These are phyloP conservation scores for Avena insularis DNA, from an alignment of 176 grass and related monocot species.

Conservation along the genomic window DNA sequence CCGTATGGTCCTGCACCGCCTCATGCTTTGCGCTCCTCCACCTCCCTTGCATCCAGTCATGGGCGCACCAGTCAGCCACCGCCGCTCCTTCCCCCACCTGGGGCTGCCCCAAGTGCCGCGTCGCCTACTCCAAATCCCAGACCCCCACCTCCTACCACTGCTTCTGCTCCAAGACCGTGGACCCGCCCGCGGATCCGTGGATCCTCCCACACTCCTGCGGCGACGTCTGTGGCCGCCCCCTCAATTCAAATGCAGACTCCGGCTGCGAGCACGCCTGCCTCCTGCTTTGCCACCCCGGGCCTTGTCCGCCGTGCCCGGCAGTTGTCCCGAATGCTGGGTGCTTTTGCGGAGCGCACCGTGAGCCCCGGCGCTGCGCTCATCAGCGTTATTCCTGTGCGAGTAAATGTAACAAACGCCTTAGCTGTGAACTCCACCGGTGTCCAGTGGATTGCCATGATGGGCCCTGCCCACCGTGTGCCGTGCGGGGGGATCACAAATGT, in stretches of 20 bases:
- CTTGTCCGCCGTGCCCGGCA: constrained; percentile 84
- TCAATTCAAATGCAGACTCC: constrained; percentile 45
- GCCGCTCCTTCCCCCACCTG: constrained; percentile 60
- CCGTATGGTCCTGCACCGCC: constrained; percentile 77
- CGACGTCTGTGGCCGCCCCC: constrained; percentile 65
- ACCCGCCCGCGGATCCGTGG: constrained; percentile 82
- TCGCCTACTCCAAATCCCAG: constrained; percentile 66
- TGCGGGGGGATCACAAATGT: constrained; percentile 62
- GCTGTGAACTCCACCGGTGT: constrained; percentile 71
- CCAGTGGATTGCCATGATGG: constrained; percentile 69
- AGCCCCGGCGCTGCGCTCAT: constrained; percentile 76
- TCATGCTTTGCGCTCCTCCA: constrained; percentile 89
- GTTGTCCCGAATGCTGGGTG: constrained; percentile 57
- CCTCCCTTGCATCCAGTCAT: constrained; percentile 91
- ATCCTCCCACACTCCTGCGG: constrained; percentile 91
- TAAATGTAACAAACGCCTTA: constrained; percentile 61
- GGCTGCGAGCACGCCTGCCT: constrained; percentile 80
- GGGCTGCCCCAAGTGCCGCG: constrained; percentile 95
- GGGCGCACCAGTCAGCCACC: constrained; percentile 74
- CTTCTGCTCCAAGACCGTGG: constrained; percentile 77
- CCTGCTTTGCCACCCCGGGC: constrained; percentile 89
- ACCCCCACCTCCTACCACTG: constrained; percentile 76
- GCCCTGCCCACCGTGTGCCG: constrained; percentile 64
- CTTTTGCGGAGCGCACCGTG: constrained; percentile 68
- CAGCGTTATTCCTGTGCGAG: constrained; percentile 72